Evolutionary conservation across 208 protist genomes (phyloP).

Genomic region (Trypanosoma platydactyli): DNA sequence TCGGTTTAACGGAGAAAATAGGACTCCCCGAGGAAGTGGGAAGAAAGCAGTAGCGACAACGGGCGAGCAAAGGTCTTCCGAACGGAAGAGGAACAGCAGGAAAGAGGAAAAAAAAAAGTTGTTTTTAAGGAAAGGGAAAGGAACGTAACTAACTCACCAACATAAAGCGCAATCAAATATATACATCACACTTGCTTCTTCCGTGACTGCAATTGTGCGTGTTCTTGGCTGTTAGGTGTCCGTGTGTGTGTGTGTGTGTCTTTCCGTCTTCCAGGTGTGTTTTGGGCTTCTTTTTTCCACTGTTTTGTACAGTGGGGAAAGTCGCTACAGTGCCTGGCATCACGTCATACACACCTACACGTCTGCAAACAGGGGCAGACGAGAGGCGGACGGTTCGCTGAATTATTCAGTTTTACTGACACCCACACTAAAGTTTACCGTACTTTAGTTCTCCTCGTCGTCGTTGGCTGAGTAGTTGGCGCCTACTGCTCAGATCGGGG

Average conservation of each 20-base stretch:
- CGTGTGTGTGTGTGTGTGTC: background rate
- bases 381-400: no score
- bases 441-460: background rate
- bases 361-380: no score
- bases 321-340: no score
- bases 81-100: conserved; percentile 2
- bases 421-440: no score
- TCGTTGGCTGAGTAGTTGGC: no score
- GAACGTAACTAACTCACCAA: background rate
- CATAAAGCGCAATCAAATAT: conserved; percentile 4
- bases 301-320: background rate
- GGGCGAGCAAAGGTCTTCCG: background rate
- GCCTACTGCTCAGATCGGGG: background rate
- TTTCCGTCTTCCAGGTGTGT: background rate
- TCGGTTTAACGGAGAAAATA: no score
- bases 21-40: no score
- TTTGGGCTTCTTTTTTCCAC: background rate
- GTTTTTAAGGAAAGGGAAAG: background rate
- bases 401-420: no score
- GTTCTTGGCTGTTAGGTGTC: background rate
- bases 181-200: background rate
- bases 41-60: conserved; percentile 2
- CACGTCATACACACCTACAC: no score
- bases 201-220: background rate
- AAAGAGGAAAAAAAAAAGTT: background rate